phyloP scores from a whole-genome alignment of 2,329 filamentous ascomycete genomes.

The Juglanconis juglandina region DNA sequence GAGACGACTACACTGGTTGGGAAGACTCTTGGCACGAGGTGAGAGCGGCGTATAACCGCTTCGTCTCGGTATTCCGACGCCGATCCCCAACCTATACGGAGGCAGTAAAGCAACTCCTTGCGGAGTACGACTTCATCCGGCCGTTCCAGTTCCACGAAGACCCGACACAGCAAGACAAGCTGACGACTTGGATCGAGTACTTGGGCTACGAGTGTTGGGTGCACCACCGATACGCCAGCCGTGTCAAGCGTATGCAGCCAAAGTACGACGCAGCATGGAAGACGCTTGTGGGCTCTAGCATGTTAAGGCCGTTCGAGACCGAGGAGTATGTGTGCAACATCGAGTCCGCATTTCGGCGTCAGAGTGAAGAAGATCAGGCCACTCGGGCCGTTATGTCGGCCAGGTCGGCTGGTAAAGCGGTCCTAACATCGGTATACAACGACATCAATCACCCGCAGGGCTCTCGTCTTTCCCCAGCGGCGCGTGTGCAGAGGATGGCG shows the following conservation, averaged over 20 bases:
- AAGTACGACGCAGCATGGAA: conserved; percentile 29
- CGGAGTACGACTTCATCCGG: conserved; percentile 26
- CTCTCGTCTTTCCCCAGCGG: conserved; percentile 14
- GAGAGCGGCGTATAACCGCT: conserved; percentile 4
- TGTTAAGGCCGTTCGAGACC: conserved; percentile 28
- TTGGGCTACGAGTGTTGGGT: conserved; percentile 26
- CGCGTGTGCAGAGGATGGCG: conserved; percentile 14
- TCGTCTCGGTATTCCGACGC: conserved; percentile 15
- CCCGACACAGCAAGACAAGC: conserved; percentile 27
- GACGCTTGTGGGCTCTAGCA: conserved; percentile 28
- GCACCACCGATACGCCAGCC: conserved; percentile 18
- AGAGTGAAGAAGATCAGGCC: conserved; percentile 19
- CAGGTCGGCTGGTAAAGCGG: conserved; percentile 9
- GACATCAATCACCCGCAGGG: neutral
- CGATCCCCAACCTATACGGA: conserved; percentile 21
- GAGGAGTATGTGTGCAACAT: conserved; percentile 22
- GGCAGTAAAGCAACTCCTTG: conserved; percentile 26
- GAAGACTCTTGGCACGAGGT: too few species aligned
- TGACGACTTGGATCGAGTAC: conserved; percentile 40
- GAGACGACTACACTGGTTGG: too few species aligned
- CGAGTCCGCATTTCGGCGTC: conserved; percentile 13
- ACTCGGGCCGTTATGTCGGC: conserved; percentile 19
- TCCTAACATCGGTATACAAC: conserved; percentile 8
- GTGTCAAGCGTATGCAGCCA: conserved; percentile 21
- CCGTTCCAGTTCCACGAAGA: conserved; percentile 29